These are phyloP conservation scores for Tetracladium maxilliforme DNA, from an alignment of 2,329 filamentous ascomycete species.

Conservation along the genomic window DNA sequence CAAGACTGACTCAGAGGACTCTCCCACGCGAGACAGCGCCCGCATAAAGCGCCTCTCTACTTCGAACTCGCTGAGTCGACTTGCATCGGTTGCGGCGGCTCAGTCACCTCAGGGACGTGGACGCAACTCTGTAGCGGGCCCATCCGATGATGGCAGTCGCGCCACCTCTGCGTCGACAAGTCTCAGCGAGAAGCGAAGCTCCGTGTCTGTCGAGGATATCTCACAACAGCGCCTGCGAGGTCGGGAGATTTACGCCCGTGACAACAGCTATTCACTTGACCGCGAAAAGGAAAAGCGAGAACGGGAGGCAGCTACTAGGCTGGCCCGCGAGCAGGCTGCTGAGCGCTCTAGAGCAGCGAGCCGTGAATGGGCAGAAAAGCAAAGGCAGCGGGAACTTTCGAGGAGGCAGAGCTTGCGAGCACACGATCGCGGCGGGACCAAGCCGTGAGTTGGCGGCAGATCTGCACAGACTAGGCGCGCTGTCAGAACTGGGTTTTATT, in stretches of 20 bases:
- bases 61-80: constrained; percentile 11
- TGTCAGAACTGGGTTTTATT: no score
- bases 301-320: constrained; percentile 35
- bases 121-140: constrained; percentile 8
- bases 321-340: constrained; percentile 43
- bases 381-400: no score
- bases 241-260: constrained; percentile 36
- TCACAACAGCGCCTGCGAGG: constrained; percentile 35
- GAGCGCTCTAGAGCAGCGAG: constrained; percentile 43
- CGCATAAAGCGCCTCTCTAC: constrained; percentile 1
- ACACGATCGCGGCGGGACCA: no score
- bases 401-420: no score
- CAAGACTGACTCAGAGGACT: constrained; percentile 16
- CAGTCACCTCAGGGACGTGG: constrained; percentile 12
- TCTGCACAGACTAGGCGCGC: no score
- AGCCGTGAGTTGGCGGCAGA: no score
- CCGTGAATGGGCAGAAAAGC: constrained; percentile 48
- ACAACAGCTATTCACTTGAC: constrained; percentile 29
- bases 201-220: constrained; percentile 32
- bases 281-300: constrained; percentile 37
- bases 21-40: constrained; percentile 3
- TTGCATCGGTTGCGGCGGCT: no score
- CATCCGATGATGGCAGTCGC: constrained; percentile 13
- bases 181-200: constrained; percentile 27
- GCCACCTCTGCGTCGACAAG: constrained; percentile 31